phyloP scores from a whole-genome alignment of 2,329 filamentous ascomycete species.

The Sporothrix luriei region DNA sequence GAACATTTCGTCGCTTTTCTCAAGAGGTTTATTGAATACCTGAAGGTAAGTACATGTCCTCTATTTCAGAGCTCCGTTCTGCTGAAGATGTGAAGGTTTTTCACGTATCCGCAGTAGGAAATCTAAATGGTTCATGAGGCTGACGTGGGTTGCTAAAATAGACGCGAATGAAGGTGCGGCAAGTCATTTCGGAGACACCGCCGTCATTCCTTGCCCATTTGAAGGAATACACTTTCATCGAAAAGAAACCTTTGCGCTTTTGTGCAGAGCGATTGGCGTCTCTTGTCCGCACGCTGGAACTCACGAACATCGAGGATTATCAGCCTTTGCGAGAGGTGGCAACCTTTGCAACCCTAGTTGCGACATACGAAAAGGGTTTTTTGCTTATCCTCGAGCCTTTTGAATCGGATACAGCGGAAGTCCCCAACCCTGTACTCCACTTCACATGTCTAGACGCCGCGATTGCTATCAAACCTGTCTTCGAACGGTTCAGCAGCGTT shows the following conservation, averaged over 20 bases:
- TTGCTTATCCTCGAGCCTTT: conserved; percentile 95
- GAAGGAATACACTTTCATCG: conserved; percentile 95
- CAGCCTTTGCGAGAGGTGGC: conserved; percentile 96
- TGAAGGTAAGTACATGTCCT: conserved; percentile 59
- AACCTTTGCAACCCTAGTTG: conserved; percentile 92
- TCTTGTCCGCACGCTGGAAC: conserved; percentile 88
- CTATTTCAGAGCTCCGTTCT: not conserved
- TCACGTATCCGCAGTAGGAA: not conserved
- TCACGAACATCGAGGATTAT: conserved; percentile 97
- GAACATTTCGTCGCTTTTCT: conserved; percentile 96
- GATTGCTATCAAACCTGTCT: conserved; percentile 96
- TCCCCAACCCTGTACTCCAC: conserved; percentile 95
- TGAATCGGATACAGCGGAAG: conserved; percentile 91
- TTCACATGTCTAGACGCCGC: conserved; percentile 96
- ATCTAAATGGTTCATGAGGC: not conserved
- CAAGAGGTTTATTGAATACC: conserved; percentile 95
- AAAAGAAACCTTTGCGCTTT: conserved; percentile 91
- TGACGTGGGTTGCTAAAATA: conserved; percentile 49
- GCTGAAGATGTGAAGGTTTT: not conserved
- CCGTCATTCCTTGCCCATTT: conserved; percentile 90
- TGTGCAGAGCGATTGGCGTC: conserved; percentile 94
- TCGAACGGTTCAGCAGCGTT: conserved; percentile 95
- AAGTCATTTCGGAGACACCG: conserved; percentile 96
- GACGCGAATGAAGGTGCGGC: conserved; percentile 96
- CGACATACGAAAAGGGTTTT: conserved; percentile 96